phyloP scores from a whole-genome alignment of 768 basidiomycete genomes.

The Mrakia frigida region DNA sequence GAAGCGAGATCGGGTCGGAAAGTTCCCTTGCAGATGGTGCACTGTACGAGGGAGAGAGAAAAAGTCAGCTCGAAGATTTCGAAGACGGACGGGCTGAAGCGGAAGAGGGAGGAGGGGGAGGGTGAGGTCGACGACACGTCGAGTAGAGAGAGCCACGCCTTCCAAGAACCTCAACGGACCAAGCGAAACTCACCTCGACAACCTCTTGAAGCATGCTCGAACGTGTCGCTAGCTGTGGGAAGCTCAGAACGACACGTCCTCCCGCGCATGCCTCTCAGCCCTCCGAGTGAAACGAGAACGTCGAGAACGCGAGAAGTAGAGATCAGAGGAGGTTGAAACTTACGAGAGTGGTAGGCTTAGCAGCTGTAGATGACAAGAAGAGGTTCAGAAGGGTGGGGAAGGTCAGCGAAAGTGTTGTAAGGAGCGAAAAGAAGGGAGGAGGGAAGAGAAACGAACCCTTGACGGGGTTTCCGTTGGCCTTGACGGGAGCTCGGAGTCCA shows the following conservation, averaged over 20 bases:
- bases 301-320: no score
- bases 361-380: background rate
- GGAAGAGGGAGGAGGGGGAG: background rate
- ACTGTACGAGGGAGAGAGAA: background rate
- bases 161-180: constrained; percentile 2
- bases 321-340: background rate
- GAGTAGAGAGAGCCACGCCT: background rate
- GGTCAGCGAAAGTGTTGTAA: background rate
- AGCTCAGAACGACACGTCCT: constrained; percentile 4
- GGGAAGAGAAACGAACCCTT: background rate
- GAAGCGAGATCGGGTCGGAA: constrained; percentile 16
- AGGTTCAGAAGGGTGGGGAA: background rate
- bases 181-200: background rate
- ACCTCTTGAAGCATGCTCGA: background rate
- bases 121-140: background rate
- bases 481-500: constrained; percentile 15
- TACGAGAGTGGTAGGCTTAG: constrained; percentile 8
- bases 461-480: constrained; percentile 12
- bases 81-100: background rate
- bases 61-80: background rate
- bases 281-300: background rate
- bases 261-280: no score
- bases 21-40: constrained; percentile 13
- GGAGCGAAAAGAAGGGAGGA: background rate
- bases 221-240: background rate